A percentile compares a stretch with the other conserved stretches of the same genome.
These are phyloP conservation scores for Sporothrix dimorphospora DNA, from an alignment of 2,329 filamentous ascomycete genomes.

Conservation along the genomic window DNA sequence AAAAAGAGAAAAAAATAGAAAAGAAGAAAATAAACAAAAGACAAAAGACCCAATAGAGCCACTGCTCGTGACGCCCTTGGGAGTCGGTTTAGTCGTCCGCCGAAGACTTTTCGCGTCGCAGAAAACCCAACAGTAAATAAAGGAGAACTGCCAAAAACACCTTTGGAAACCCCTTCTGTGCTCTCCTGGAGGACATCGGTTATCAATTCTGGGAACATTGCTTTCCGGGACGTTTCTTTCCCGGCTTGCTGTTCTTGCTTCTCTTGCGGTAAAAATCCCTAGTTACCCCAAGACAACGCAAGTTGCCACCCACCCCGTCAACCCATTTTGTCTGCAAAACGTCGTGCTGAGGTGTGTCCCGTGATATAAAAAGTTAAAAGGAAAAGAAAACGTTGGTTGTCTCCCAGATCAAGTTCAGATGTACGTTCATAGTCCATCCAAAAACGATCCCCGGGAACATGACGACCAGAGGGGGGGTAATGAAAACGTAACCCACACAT, in stretches of 20 bases:
- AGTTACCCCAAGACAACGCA: conserved; percentile 13
- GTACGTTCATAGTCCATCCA: conserved; percentile 17
- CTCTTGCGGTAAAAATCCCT: conserved; percentile 19
- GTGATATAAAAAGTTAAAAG: not conserved
- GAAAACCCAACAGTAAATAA: not conserved
- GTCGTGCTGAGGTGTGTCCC: not conserved
- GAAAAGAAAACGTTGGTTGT: not conserved
- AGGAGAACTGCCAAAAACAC: not conserved
- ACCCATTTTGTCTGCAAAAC: not conserved
- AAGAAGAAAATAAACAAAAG: not conserved
- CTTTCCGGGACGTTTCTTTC: conserved; percentile 7
- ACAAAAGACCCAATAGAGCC: not conserved
- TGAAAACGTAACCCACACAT: conserved; percentile 17
- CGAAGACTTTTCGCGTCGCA: not conserved
- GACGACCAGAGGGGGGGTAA: not conserved
- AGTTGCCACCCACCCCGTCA: not conserved
- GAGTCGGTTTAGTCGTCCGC: not conserved
- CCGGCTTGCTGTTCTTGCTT: not conserved
- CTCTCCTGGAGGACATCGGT: not conserved
- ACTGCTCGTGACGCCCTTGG: not conserved
- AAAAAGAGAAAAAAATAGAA: not conserved
- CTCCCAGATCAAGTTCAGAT: not conserved
- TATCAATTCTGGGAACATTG: not conserved
- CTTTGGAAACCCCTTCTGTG: not conserved
- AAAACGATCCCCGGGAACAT: not conserved